These are phyloP conservation scores for Cryphonectria japonica DNA, from an alignment of 2,329 filamentous ascomycete species.

Conservation along the genomic window DNA sequence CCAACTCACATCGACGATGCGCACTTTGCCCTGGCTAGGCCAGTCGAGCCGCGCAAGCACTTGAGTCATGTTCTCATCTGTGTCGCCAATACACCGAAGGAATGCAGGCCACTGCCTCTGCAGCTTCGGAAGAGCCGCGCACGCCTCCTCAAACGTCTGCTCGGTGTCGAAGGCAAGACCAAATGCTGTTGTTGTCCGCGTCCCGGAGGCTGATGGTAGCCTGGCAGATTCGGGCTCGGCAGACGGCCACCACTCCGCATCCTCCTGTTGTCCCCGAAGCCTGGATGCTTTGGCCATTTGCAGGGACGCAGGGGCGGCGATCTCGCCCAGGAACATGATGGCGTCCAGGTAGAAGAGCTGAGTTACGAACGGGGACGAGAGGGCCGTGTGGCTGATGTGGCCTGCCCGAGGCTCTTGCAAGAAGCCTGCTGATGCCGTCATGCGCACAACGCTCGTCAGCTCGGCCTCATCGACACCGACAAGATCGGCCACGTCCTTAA, in stretches of 20 bases:
- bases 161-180: not conserved
- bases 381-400: conserved; percentile 42
- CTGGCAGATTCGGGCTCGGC: not conserved
- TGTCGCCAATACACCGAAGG: conserved; percentile 29
- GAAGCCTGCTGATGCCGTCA: conserved; percentile 41
- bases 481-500: conserved; percentile 47
- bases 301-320: conserved; percentile 40
- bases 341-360: conserved; percentile 42
- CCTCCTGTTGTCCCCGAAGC: conserved; percentile 17
- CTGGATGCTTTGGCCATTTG: conserved; percentile 38
- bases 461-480: conserved; percentile 43
- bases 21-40: conserved; percentile 35
- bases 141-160: not conserved
- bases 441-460: conserved; percentile 40
- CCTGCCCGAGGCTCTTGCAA: conserved; percentile 39
- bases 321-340: conserved; percentile 43
- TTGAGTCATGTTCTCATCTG: conserved; percentile 32
- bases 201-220: not conserved
- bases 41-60: conserved; percentile 37
- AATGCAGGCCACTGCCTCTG: conserved; percentile 41
- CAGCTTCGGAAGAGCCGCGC: conserved; percentile 34
- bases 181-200: not conserved
- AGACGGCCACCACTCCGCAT: not conserved
- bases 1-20: conserved; percentile 35
- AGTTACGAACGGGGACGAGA: conserved; percentile 45